Conservation (phyloP, 1,139 yeast species). For the Pneumocystis oryctolagi region DNA sequence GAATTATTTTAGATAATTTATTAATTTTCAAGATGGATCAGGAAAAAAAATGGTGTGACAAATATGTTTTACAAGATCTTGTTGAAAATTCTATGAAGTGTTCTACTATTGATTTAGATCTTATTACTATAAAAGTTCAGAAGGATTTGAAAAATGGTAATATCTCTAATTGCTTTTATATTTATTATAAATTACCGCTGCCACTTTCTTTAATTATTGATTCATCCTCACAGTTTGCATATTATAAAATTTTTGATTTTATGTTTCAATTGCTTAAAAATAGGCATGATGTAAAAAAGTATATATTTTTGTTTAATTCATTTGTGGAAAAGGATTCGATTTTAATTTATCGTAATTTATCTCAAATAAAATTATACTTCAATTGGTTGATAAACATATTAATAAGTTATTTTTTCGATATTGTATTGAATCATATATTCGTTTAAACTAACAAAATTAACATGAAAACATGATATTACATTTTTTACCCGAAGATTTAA, state of each 20-base stretch:
- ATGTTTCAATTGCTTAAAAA: not conserved
- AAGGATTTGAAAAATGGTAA: not conserved
- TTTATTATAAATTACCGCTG: not conserved
- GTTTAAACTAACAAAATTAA: not conserved
- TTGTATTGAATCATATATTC: not conserved
- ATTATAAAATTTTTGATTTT: not conserved
- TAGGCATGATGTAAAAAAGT: not conserved
- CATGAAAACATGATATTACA: not conserved
- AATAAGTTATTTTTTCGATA: constrained; percentile 1
- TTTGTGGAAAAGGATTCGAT: not conserved
- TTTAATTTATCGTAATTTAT: not conserved
- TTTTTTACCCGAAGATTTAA: not conserved
- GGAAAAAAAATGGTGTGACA: not conserved
- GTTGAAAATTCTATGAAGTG: not conserved
- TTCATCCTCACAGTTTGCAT: not conserved
- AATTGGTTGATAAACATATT: not conserved
- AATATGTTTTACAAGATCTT: not conserved
- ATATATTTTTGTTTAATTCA: not conserved
- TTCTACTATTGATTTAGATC: not conserved
- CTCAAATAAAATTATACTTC: not conserved
- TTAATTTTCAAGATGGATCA: not conserved
- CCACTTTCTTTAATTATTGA: not conserved
- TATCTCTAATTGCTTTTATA: not conserved
- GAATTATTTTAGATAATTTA: not conserved
- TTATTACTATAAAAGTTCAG: not conserved